Percentiles rank a stretch among this genome's conserved stretches.
phyloP scores from a whole-genome alignment of 139 green algal genomes.

The Chlorella sp. region DNA sequence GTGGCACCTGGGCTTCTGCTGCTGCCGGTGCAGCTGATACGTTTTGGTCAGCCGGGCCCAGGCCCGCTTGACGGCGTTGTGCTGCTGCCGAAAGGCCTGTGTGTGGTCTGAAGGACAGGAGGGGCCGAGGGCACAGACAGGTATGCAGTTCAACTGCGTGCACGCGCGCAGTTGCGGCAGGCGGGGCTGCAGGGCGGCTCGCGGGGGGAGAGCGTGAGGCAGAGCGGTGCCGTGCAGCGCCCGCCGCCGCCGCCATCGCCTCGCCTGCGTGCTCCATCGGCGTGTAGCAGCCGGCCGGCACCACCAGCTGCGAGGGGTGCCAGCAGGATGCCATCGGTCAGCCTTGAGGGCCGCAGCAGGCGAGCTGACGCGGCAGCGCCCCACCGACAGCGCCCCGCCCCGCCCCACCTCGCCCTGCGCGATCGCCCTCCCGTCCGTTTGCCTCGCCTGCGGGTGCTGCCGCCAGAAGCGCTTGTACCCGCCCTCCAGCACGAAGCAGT shows the following conservation, averaged over 20 bases:
- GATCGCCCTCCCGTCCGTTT: too few species aligned
- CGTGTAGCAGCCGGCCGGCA: conserved; percentile 9
- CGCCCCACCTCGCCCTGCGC: too few species aligned
- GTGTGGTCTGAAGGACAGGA: background rate
- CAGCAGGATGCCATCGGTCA: too few species aligned
- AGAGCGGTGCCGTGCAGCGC: background rate
- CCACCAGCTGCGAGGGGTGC: too few species aligned
- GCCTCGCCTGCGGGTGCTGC: background rate
- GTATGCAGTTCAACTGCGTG: background rate
- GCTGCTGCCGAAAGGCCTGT: background rate
- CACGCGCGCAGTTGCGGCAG: too few species aligned
- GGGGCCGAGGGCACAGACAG: background rate
- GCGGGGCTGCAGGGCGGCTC: too few species aligned
- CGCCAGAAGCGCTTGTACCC: conserved; percentile 27
- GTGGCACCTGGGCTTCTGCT: too few species aligned
- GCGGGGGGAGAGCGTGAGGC: too few species aligned
- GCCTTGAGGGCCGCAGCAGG: too few species aligned
- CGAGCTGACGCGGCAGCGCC: too few species aligned
- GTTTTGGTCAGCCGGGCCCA: conserved; percentile 16
- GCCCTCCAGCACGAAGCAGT: conserved; percentile 26
- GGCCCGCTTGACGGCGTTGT: conserved; percentile 8
- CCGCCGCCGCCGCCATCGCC: background rate
- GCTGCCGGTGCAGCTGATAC: background rate
- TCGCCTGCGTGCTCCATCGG: conserved; percentile 26
- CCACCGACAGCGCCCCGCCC: too few species aligned